Base-by-base conservation (phyloP, 2,329 filamentous ascomycete species). In the Sporothrix phasma region DNA sequence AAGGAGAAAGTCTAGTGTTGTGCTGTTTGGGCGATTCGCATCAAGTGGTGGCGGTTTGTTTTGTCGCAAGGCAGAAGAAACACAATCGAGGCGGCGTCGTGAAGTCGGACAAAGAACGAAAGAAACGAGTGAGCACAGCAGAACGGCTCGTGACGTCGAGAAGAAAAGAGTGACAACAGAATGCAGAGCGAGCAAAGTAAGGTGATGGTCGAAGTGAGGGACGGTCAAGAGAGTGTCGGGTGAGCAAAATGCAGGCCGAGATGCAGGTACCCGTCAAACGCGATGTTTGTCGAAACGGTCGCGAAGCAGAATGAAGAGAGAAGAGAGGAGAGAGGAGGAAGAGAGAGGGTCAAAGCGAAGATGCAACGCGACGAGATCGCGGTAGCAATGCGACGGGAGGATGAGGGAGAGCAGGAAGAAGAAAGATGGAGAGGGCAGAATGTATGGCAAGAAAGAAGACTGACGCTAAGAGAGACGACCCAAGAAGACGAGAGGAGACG, bases 271-370 rank as follows among this genome's bases (percentile, higher is more conserved):
- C 54, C 54, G 39, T 45, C 6, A 24, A 31, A 31, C 26, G 22
- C 22, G n/a, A 24, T 39, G 22, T 37, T 2, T 5, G 43, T 4
- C 11, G 39, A 26, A 24, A 49, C 10, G 17, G 3, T 17, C 22
- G 51, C 31, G 31, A 39, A 37, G 6, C 10, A 37, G 10, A 31
- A 22, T 24, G 37, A 37, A 10, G 37, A 37, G 6, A 22, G 34
- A 46, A 45, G n/a, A n/a, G n/a, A n/a, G n/a, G n/a, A 45, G 15
- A 17, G 37, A 59, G 22, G 26, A 56, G 17, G 47, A 19, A 15
- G n/a, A 45, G 29, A 62, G 45, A 34, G 26, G 61, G 47, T 34
- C 47, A 54, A 54, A 54, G 47, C 47, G 49, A 62, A 45, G 47
- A 24, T 46, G 26, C 60, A 53, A 62, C 47, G 37, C 39, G 49